phyloP scores from a whole-genome alignment of 1,284 basidiomycete genomes.

The Irpex lacteus region DNA sequence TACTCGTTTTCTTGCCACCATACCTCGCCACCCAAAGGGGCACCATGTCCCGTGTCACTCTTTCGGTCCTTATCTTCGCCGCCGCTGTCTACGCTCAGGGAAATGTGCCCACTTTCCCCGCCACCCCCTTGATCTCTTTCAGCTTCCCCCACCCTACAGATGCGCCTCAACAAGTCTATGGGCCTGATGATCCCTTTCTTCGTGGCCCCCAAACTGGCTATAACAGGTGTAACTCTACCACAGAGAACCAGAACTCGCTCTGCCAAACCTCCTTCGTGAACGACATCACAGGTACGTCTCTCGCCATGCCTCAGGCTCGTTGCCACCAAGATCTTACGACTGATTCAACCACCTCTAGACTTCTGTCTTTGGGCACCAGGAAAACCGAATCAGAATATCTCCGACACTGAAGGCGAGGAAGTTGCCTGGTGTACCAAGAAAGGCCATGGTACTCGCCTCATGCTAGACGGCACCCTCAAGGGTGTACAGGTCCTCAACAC shows the following conservation, averaged over 20 bases:
- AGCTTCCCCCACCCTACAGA: constrained; percentile 38
- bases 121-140: constrained; percentile 36
- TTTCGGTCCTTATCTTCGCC: constrained; percentile 13
- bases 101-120: constrained; percentile 32
- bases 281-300: constrained; percentile 44
- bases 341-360: constrained; percentile 32
- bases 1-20: no score
- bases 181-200: constrained; percentile 30
- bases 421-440: constrained; percentile 76
- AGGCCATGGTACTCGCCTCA: constrained; percentile 61
- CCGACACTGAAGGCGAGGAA: constrained; percentile 62
- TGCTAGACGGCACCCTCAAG: constrained; percentile 58
- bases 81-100: constrained; percentile 30
- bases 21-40: no score
- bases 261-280: constrained; percentile 65
- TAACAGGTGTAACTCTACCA: constrained; percentile 72
- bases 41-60: no score
- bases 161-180: constrained; percentile 43
- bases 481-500: constrained; percentile 68
- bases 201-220: constrained; percentile 63
- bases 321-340: no score
- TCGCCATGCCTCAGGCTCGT: no score
- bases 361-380: constrained; percentile 65
- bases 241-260: constrained; percentile 52
- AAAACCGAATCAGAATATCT: constrained; percentile 43